phyloP scores from a whole-genome alignment of 768 basidiomycete species.

The Cubamyces sp. region DNA sequence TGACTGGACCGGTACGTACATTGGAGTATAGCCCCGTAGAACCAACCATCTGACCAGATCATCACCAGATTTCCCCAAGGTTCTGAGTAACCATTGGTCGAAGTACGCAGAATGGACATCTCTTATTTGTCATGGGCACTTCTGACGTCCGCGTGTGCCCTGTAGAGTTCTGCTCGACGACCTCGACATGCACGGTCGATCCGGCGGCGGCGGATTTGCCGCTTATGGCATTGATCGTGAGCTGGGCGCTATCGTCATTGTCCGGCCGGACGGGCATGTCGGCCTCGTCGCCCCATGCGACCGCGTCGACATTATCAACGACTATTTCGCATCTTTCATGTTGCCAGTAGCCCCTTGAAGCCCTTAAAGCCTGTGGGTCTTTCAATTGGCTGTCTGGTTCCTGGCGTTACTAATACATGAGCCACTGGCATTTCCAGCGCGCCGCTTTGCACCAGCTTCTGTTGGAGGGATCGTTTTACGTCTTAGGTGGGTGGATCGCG shows the following conservation, averaged over 20 bases:
- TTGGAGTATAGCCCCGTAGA: background rate
- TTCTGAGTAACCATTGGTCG: conserved; percentile 60
- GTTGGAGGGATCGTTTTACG: too few species aligned
- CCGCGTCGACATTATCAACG: conserved; percentile 39
- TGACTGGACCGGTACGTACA: conserved; percentile 17
- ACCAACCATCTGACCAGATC: background rate
- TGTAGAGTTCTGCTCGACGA: conserved; percentile 66
- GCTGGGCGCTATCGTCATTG: conserved; percentile 54
- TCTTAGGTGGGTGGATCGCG: too few species aligned
- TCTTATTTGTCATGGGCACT: background rate
- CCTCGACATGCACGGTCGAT: conserved; percentile 43
- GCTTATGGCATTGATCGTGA: conserved; percentile 53
- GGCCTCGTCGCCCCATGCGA: conserved; percentile 57
- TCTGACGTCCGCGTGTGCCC: background rate
- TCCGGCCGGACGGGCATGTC: conserved; percentile 74
- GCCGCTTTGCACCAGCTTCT: too few species aligned
- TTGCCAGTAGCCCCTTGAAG: background rate
- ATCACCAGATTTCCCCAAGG: conserved; percentile 43
- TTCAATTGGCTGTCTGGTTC: background rate
- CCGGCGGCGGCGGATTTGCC: conserved; percentile 59
- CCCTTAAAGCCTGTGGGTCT: background rate
- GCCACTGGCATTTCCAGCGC: too few species aligned
- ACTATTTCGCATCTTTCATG: conserved; percentile 56
- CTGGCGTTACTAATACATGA: background rate
- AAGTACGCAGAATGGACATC: conserved; percentile 43